phyloP scores from a whole-genome alignment of 352 stramenopile species.

The Blastocystis sp. region DNA sequence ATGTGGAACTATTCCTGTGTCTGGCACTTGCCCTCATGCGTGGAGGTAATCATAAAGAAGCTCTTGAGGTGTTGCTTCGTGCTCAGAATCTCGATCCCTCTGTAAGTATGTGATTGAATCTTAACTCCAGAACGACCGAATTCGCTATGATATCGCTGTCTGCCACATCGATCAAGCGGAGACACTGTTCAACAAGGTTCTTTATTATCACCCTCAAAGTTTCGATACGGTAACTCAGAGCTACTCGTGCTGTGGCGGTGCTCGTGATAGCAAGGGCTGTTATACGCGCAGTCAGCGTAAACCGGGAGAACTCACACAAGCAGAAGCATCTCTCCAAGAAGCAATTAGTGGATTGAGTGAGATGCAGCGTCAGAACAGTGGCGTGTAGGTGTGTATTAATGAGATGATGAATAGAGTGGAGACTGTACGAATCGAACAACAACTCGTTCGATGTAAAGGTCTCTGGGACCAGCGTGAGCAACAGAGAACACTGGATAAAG shows the following conservation, averaged over 20 bases:
- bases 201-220: background rate
- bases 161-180: background rate
- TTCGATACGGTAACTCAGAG: background rate
- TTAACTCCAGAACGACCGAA: background rate
- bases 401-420: background rate
- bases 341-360: background rate
- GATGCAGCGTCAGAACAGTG: background rate
- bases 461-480: conserved; percentile 42
- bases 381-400: background rate
- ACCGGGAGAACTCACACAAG: conserved; percentile 26
- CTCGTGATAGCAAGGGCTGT: background rate
- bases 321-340: conserved; percentile 26
- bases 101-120: background rate
- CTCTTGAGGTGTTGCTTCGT: conserved; percentile 4
- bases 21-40: background rate
- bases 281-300: background rate
- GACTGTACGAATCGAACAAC: background rate
- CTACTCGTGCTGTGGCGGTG: conserved; percentile 3
- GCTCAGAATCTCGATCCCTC: background rate
- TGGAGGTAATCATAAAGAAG: background rate
- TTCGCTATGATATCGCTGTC: conserved; percentile 16
- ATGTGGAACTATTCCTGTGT: background rate
- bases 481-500: conserved; percentile 37
- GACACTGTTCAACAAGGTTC: background rate
- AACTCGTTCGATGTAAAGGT: background rate